Percentiles rank a stretch among this genome's conserved stretches.
These are phyloP conservation scores for Prunus mume DNA, from an alignment of 306 rosid genomes.

Conservation along the genomic window DNA sequence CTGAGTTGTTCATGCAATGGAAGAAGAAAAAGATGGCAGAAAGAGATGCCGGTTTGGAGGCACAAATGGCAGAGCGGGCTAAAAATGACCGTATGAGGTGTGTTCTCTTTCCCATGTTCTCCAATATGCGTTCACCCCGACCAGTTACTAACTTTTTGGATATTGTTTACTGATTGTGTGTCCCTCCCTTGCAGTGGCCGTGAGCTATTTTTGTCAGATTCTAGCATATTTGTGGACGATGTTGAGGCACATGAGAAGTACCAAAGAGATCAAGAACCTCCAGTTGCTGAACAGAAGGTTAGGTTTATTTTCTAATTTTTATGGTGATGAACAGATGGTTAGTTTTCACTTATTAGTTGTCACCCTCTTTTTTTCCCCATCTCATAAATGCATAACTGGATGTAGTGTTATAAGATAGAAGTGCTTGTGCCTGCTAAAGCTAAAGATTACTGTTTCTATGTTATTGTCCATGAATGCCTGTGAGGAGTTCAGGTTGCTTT, in stretches of 20 bases:
- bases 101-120: not conserved
- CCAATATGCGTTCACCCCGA: not conserved
- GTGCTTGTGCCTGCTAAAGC: not conserved
- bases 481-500: not conserved
- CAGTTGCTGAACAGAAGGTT: slow-evolving; percentile 47
- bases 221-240: slow-evolving; percentile 95
- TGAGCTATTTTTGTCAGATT: slow-evolving; percentile 87
- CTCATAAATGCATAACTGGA: not conserved
- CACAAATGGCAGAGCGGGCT: slow-evolving; percentile 85
- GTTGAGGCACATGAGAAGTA: slow-evolving; percentile 78
- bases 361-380: not conserved
- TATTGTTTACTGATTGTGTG: not conserved
- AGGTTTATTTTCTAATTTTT: not conserved
- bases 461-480: not conserved
- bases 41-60: slow-evolving; percentile 82
- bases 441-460: not conserved
- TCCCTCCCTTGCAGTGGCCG: slow-evolving; percentile 32
- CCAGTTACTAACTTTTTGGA: not conserved
- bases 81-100: slow-evolving; percentile 95
- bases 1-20: slow-evolving; percentile 79
- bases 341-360: not conserved
- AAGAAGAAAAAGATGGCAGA: slow-evolving; percentile 81
- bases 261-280: slow-evolving; percentile 60
- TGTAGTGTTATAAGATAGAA: not conserved
- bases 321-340: slow-evolving; percentile 43